These are phyloP conservation scores for Boehmeria nivea DNA, from an alignment of 306 rosid genomes.

Conservation along the genomic window DNA sequence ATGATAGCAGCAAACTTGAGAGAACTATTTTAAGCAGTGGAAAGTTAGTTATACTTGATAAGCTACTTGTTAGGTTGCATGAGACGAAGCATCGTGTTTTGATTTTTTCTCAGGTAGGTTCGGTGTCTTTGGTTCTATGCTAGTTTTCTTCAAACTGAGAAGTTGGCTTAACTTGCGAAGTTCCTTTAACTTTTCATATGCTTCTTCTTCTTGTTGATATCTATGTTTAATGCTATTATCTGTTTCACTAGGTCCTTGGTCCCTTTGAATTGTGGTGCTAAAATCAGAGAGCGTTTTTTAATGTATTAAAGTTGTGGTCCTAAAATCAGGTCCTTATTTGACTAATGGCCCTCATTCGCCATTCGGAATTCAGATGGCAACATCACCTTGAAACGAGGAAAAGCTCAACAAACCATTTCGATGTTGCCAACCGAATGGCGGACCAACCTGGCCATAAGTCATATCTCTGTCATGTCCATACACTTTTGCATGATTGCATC, in stretches of 20 bases:
- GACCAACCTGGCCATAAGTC: too few species aligned
- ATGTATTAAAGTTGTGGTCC: too few species aligned
- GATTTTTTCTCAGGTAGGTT: slow-evolving; percentile 93
- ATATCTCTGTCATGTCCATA: too few species aligned
- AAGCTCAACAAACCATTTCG: too few species aligned
- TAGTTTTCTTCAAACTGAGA: slow-evolving; percentile 3
- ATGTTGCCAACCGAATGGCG: too few species aligned
- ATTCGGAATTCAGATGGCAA: too few species aligned
- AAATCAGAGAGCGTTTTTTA: neutral
- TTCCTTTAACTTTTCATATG: neutral
- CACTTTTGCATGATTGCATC: too few species aligned
- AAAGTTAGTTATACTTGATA: slow-evolving; percentile 92
- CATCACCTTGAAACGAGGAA: too few species aligned
- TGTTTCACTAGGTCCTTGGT: too few species aligned
- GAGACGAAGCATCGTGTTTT: slow-evolving; percentile 96
- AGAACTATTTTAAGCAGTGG: slow-evolving; percentile 96
- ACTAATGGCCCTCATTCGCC: too few species aligned
- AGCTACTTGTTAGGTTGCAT: slow-evolving; percentile 85
- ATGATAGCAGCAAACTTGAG: slow-evolving; percentile 81
- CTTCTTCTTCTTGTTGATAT: neutral
- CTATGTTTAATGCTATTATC: neutral
- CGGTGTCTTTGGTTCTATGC: slow-evolving; percentile 8
- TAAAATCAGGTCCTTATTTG: too few species aligned
- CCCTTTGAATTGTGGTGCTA: neutral
- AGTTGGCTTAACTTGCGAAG: neutral